phyloP scores from a whole-genome alignment of 1,139 yeast species.

The Pichia norvegensis region DNA sequence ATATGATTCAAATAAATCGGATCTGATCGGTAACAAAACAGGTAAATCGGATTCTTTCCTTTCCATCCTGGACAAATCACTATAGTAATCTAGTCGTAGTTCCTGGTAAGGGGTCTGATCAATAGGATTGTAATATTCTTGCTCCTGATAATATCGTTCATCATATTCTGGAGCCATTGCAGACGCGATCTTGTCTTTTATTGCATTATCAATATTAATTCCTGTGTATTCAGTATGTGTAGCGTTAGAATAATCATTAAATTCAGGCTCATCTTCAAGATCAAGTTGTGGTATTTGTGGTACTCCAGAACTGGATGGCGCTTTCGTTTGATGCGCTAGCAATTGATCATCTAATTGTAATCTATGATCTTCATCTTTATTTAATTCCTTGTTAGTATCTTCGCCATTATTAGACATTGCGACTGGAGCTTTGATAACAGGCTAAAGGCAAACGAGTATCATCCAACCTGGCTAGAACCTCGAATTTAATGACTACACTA shows the following conservation, averaged over 20 bases:
- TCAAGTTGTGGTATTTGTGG: conserved; percentile 9
- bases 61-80: conserved; percentile 24
- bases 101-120: not conserved
- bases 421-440: too few relatives aligned
- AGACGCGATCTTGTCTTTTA: conserved; percentile 1
- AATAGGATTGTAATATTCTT: not conserved
- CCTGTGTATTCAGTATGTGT: not conserved
- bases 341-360: not conserved
- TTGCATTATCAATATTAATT: conserved; percentile 5
- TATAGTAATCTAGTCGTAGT: conserved; percentile 21
- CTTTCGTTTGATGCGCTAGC: conserved; percentile 6
- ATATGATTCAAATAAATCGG: conserved; percentile 29
- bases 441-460: too few relatives aligned
- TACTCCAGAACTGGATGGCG: conserved; percentile 4
- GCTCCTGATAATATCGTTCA: not conserved
- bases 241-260: not conserved
- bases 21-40: conserved; percentile 32
- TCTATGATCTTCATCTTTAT: not conserved
- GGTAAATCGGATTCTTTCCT: conserved; percentile 24
- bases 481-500: too few relatives aligned
- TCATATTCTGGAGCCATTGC: not conserved
- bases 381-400: too few relatives aligned
- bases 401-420: too few relatives aligned
- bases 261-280: not conserved
- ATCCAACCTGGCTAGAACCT: too few relatives aligned